Base-by-base conservation (phyloP, 176 grass and related monocot genomes). In the Rhipidocladum racemiflorum region DNA sequence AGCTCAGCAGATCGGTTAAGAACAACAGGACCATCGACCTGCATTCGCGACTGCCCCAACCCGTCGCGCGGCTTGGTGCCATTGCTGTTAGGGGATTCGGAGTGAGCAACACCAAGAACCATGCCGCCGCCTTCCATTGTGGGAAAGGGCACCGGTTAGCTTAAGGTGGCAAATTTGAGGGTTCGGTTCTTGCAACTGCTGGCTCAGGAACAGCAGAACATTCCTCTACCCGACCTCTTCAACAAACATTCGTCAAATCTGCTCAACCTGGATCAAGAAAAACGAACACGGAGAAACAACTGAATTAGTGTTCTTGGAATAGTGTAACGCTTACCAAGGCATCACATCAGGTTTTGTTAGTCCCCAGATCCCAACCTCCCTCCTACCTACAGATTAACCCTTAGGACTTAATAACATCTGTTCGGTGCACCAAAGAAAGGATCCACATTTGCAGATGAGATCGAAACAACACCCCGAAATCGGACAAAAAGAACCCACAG, bases 1-100 rank as follows among this genome's bases (percentile, higher is more conserved):
- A 67, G n/a, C 51, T 86, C 83, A 5, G 57, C 62, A 23, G 77
- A 61, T 42, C 10, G 67, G 84, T 86, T 74, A 13, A 68, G 59
- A 15, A 66, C 60, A 14, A 74, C 84, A 2, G 88, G 73, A 0
- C 59, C 66, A 28, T 86, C 79, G 20, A 86, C 25, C 36, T 82
- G 84, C 88, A 83, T 86, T 43, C 74, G 79, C 40, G 67, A 86
- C 13, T 60, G 65, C 16, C 11, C 72, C 79, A 12, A 5, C 0
- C 16, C 78, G 29, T 50, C 39, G 9, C 78, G 27, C 4, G 28
- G 45, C 38, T 6, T 59, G 1, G 48, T 28, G 11, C 4, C 74
- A 3, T 38, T 13, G 72, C 23, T 0, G 29, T 23, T 18, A 20
- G 78, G 46, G 29, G 65, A 7, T 43, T 86, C 71, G 0, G 57